A percentile compares a stretch with the other conserved stretches of the same genome.
These are phyloP conservation scores for Saccharomyces pastorianus DNA, from an alignment of 1,139 yeast genomes.

Conservation along the genomic window DNA sequence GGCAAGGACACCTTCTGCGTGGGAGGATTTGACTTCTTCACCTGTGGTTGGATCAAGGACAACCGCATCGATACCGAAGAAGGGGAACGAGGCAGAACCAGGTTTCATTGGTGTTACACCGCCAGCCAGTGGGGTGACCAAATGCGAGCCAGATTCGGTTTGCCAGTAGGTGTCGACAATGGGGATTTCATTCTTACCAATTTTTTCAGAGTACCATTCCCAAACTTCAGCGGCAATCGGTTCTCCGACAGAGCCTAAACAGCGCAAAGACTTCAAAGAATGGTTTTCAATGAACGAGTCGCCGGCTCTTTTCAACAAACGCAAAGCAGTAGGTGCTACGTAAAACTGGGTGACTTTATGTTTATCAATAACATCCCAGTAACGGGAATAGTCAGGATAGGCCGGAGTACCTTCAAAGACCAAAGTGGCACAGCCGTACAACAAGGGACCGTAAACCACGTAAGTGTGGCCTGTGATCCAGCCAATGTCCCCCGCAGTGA, in stretches of 20 bases:
- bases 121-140: slow-evolving; percentile 59
- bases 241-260: slow-evolving; percentile 83
- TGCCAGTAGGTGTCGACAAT: slow-evolving; percentile 80
- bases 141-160: slow-evolving; percentile 72
- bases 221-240: slow-evolving; percentile 90
- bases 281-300: slow-evolving; percentile 54
- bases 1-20: slow-evolving; percentile 70
- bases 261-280: slow-evolving; percentile 60
- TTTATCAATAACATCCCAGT: slow-evolving; percentile 75
- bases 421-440: slow-evolving; percentile 72
- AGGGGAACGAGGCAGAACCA: slow-evolving; percentile 72
- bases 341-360: slow-evolving; percentile 76
- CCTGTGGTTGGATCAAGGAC: slow-evolving; percentile 69
- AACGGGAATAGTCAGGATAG: slow-evolving; percentile 69
- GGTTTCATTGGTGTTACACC: slow-evolving; percentile 66
- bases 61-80: slow-evolving; percentile 62
- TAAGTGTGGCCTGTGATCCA: slow-evolving; percentile 88
- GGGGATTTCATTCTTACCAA: slow-evolving; percentile 69
- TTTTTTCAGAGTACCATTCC: slow-evolving; percentile 81
- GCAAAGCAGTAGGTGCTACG: slow-evolving; percentile 84
- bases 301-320: slow-evolving; percentile 79
- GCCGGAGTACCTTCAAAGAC: slow-evolving; percentile 86
- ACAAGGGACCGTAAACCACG: slow-evolving; percentile 72
- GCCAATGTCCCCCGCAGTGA: slow-evolving; percentile 84
- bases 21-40: slow-evolving; percentile 50